phyloP scores from a whole-genome alignment of 2,329 filamentous ascomycete genomes.

The Talaromyces sp. region DNA sequence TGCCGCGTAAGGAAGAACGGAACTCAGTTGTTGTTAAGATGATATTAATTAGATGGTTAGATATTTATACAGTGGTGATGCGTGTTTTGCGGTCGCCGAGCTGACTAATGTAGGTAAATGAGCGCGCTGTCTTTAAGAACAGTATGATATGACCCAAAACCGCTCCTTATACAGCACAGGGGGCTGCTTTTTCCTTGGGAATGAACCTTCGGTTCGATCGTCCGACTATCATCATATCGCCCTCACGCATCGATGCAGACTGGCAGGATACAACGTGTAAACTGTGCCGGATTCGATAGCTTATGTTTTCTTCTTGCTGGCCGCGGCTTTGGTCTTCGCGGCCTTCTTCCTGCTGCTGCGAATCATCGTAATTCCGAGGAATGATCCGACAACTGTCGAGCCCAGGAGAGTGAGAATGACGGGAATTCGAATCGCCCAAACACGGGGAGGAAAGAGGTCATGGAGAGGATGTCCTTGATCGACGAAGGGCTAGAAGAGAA shows the following conservation, averaged over 20 bases:
- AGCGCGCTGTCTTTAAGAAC: neutral
- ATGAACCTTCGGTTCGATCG: neutral
- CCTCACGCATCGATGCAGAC: neutral
- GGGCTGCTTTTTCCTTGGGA: neutral
- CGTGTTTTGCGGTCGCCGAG: neutral
- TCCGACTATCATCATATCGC: neutral
- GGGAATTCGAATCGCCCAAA: conserved; percentile 98
- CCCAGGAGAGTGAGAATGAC: conserved; percentile 93
- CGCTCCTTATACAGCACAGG: neutral
- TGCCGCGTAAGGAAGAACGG: neutral
- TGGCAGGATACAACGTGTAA: neutral
- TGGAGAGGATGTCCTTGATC: conserved; percentile 92
- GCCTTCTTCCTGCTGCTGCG: conserved; percentile 97
- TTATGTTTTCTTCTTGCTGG: conserved; percentile 69
- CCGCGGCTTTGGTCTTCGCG: conserved; percentile 80
- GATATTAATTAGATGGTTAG: neutral
- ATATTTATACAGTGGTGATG: conserved; percentile 7
- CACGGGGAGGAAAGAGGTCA: conserved; percentile 90
- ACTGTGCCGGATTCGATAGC: neutral
- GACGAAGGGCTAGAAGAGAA: conserved; percentile 78
- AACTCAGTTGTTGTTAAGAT: neutral
- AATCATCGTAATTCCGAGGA: conserved; percentile 97
- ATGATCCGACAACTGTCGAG: conserved; percentile 90
- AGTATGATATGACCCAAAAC: neutral
- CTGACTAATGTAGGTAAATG: neutral